Evolutionary conservation across 2,329 filamentous ascomycete species (phyloP).

Genomic region (Aspergillus viridinutans): DNA sequence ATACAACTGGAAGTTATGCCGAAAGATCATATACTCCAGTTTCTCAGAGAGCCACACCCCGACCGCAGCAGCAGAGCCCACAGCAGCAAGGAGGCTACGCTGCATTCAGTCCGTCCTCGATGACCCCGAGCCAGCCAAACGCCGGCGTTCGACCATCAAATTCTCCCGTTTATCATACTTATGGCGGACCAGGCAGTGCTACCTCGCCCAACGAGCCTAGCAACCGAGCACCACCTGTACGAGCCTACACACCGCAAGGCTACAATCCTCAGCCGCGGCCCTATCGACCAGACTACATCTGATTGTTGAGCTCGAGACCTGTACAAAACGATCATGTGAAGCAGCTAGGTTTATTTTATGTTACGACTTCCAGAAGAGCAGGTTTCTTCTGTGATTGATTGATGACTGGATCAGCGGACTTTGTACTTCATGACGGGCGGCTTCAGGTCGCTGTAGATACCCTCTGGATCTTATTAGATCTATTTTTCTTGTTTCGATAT

Average conservation of each 20-base stretch:
- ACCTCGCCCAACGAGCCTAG: slow-evolving; percentile 21
- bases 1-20: slow-evolving; percentile 13
- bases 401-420: slow-evolving; percentile 18
- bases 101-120: slow-evolving; percentile 18
- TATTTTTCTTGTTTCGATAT: not conserved
- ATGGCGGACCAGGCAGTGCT: slow-evolving; percentile 15
- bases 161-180: slow-evolving; percentile 16
- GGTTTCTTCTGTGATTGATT: slow-evolving; percentile 22
- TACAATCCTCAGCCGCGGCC: slow-evolving; percentile 8
- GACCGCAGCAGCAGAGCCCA: slow-evolving; percentile 6
- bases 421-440: slow-evolving; percentile 4
- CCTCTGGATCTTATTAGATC: not conserved
- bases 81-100: slow-evolving; percentile 14
- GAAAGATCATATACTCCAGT: slow-evolving; percentile 15
- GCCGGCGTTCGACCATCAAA: not conserved
- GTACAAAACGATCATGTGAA: not conserved
- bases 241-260: slow-evolving; percentile 18
- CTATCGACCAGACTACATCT: slow-evolving; percentile 8
- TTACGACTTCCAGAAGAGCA: slow-evolving; percentile 24
- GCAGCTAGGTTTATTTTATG: slow-evolving; percentile 5
- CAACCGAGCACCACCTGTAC: slow-evolving; percentile 15
- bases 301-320: not conserved
- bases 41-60: slow-evolving; percentile 3
- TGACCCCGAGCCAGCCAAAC: not conserved
- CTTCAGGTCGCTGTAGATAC: slow-evolving; percentile 6